A percentile compares a stretch with the other conserved stretches of the same genome.
These are phyloP conservation scores for Fusarium verrucosum DNA, from an alignment of 2,329 filamentous ascomycete species.

Conservation along the genomic window DNA sequence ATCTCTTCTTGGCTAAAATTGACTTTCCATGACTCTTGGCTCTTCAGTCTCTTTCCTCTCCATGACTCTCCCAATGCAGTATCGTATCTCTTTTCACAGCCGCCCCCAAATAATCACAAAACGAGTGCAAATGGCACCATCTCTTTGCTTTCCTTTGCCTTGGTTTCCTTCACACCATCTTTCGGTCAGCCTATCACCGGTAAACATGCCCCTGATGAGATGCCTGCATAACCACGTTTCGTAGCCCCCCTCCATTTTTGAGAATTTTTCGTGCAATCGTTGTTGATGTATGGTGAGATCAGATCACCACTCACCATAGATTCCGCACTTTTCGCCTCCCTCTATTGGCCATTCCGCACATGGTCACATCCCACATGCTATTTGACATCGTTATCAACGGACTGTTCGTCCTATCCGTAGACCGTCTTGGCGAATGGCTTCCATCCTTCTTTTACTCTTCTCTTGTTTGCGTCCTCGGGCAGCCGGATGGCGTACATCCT, in stretches of 20 bases:
- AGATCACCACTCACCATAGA: not conserved
- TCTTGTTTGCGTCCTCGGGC: constrained; percentile 14
- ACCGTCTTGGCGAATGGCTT: constrained; percentile 11
- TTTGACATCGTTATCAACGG: not conserved
- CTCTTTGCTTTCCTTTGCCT: not conserved
- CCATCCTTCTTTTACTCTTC: constrained; percentile 35
- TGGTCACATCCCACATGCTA: not conserved
- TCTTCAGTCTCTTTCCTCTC: not conserved
- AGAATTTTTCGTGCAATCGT: constrained; percentile 1
- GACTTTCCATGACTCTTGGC: constrained; percentile 17
- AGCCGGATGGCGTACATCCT: constrained; percentile 27
- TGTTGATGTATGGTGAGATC: not conserved
- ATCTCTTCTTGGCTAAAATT: not conserved
- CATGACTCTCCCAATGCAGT: constrained; percentile 1
- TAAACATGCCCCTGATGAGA: constrained; percentile 12
- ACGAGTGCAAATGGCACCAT: constrained; percentile 17
- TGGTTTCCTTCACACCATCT: constrained; percentile 5
- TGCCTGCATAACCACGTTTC: constrained; percentile 39
- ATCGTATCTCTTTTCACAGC: not conserved
- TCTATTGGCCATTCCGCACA: constrained; percentile 16
- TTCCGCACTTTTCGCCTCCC: constrained; percentile 26
- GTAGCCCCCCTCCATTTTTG: constrained; percentile 19
- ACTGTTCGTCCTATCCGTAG: not conserved
- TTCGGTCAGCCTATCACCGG: constrained; percentile 13
- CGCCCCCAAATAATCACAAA: constrained; percentile 2